phyloP scores from a whole-genome alignment of 495 filamentous ascomycete species.

The Pyrenula massariospora region DNA sequence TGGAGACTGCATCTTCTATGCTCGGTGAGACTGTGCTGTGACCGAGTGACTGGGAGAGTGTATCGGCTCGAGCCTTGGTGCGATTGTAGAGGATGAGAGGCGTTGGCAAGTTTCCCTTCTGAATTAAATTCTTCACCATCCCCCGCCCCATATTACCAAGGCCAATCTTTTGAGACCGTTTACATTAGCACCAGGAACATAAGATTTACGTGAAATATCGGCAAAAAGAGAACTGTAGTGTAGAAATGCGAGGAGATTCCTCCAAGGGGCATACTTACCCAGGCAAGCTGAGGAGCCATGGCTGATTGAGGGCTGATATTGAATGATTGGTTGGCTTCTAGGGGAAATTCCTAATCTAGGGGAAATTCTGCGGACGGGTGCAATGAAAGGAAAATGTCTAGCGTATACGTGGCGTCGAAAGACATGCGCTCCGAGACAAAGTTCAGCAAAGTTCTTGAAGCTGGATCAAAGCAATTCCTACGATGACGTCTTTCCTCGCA shows the following conservation, averaged over 20 bases:
- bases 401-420: too few relatives aligned
- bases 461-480: too few relatives aligned
- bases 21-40: slow-evolving; percentile 44
- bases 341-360: too few relatives aligned
- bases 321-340: too few relatives aligned
- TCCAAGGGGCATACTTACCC: slow-evolving; percentile 16
- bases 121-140: slow-evolving; percentile 73
- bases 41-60: slow-evolving; percentile 39
- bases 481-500: too few relatives aligned
- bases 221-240: neutral
- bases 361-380: too few relatives aligned
- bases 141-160: slow-evolving; percentile 87
- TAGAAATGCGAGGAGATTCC: neutral
- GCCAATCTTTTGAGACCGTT: too few relatives aligned
- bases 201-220: neutral
- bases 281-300: slow-evolving; percentile 59
- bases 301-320: neutral
- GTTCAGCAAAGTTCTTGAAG: too few relatives aligned
- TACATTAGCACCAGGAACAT: neutral
- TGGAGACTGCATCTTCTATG: slow-evolving; percentile 52
- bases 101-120: slow-evolving; percentile 58
- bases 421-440: too few relatives aligned
- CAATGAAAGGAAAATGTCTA: too few relatives aligned
- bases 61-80: slow-evolving; percentile 43
- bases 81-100: slow-evolving; percentile 76